These are phyloP conservation scores for Erysimum cheiri DNA, from an alignment of 441 rosid genomes.

Conservation along the genomic window DNA sequence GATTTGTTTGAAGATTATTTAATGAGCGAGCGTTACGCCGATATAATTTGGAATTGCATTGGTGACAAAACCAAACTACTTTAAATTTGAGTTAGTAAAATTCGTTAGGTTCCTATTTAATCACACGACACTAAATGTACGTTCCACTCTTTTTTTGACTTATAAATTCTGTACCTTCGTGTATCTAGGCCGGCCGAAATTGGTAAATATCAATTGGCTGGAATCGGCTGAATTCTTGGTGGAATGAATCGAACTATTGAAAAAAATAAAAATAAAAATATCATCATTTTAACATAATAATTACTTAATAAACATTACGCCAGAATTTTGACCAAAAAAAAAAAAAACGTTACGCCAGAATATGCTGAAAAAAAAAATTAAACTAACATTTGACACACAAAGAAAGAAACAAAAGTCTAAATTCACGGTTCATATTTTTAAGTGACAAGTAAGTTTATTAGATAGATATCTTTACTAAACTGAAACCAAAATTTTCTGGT, in stretches of 20 bases:
- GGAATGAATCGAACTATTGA: not conserved
- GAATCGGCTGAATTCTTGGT: not conserved
- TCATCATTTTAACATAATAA: not conserved
- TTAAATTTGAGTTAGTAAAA: constrained; percentile 17
- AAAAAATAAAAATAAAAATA: not conserved
- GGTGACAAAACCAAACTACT: constrained; percentile 23
- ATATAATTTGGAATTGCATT: constrained; percentile 24
- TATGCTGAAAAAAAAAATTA: not conserved
- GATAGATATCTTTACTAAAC: not conserved
- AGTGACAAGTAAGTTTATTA: not conserved
- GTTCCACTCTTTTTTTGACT: constrained; percentile 11
- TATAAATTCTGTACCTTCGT: constrained; percentile 9
- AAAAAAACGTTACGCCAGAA: not conserved
- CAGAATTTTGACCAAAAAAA: too few species aligned
- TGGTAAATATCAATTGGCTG: constrained; percentile 11
- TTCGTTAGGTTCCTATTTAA: constrained; percentile 23
- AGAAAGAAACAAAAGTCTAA: too few species aligned
- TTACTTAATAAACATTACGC: not conserved
- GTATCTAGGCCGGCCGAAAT: constrained; percentile 18
- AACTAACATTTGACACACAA: too few species aligned
- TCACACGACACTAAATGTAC: constrained; percentile 37
- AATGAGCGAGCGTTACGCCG: constrained; percentile 15
- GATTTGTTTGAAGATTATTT: constrained; percentile 7
- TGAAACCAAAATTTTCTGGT: not conserved
- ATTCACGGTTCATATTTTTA: not conserved